Conservation (phyloP, 331 rosid species). For the Arachis monticola region DNA sequence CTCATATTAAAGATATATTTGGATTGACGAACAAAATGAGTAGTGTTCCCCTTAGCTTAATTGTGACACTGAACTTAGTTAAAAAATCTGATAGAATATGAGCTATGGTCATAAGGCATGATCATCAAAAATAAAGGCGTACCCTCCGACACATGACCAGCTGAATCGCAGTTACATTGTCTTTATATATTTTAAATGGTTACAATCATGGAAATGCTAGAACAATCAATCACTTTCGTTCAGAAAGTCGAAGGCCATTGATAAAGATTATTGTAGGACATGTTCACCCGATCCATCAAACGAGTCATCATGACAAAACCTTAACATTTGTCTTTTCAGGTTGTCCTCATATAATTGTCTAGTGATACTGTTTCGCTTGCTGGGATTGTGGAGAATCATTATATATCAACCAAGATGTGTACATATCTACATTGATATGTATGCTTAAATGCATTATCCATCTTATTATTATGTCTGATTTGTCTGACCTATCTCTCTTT, state of each 20-base stretch:
- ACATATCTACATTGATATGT: background rate
- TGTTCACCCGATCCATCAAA: slow-evolving; percentile 54
- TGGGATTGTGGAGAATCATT: slow-evolving; percentile 35
- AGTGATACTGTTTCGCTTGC: slow-evolving; percentile 53
- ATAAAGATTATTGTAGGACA: slow-evolving; percentile 67
- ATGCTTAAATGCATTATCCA: slow-evolving; percentile 16
- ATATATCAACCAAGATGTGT: background rate
- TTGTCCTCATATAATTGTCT: slow-evolving; percentile 65
- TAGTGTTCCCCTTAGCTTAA: background rate
- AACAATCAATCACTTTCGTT: slow-evolving; percentile 55
- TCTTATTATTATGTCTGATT: no score
- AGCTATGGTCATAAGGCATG: slow-evolving; percentile 11
- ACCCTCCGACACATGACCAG: slow-evolving; percentile 63
- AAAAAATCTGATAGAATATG: slow-evolving; percentile 9
- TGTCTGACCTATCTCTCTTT: no score
- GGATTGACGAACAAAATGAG: slow-evolving; percentile 23
- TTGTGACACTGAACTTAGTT: slow-evolving; percentile 26
- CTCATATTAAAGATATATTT: background rate
- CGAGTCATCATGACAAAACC: slow-evolving; percentile 85
- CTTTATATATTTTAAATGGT: slow-evolving; percentile 56
- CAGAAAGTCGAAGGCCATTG: slow-evolving; percentile 50
- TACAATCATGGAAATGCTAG: slow-evolving; percentile 66
- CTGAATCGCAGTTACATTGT: slow-evolving; percentile 56
- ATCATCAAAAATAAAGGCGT: slow-evolving; percentile 29
- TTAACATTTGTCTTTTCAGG: slow-evolving; percentile 87